Evolutionary conservation across 2,329 filamentous ascomycete species (phyloP), one percentile per base, ranked within the genome.

Genomic region (Claviceps arundinis): DNA sequence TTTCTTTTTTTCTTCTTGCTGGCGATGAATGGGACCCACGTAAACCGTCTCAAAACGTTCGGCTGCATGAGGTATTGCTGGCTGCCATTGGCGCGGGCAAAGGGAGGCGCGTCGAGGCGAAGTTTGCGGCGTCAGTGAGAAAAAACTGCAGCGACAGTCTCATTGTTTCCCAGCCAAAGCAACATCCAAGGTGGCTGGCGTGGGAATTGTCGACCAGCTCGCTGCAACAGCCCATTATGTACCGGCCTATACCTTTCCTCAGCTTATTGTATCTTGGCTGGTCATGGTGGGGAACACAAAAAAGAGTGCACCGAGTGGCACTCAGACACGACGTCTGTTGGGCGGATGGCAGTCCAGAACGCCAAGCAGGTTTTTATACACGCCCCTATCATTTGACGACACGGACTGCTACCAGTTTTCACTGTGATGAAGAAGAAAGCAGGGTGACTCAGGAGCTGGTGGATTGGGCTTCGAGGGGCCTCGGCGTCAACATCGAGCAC

Each of bases 211-310:
- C 30, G 30, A 17, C n/a, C 44, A 16, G 26, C 26, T 19, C 26
- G 16, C 22, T 34, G 24, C 5, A n/a, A 45, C 7, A n/a, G 14
- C 14, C n/a, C 24, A 17, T 17, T 17, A n/a, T n/a, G n/a, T n/a
- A 8, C 14, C 24, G 14, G 46, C 19, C 46, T 48, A 40, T 48
- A 37, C 37, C 24, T 48, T n/a, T 24, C 22, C 9, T 16, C 16
- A 5, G 22, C 46, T 22, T 9, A 24, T 9, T 19, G n/a, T 34
- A 34, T 30, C 46, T 46, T 42, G 37, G 22, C 16, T 34, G 37
- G 41, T 37, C 47, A 49, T 34, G 26, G 40, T 41, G 44, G 19
- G 34, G 51, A 37, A 52, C 37, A 47, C 42, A 52, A 38, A 44
- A 34, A 46, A 42, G 13, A n/a, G 37, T 24, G 48, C 42, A 22